These are phyloP conservation scores for Mycosphaerella sp. DNA, from an alignment of 2,329 filamentous ascomycete species.

Conservation along the genomic window DNA sequence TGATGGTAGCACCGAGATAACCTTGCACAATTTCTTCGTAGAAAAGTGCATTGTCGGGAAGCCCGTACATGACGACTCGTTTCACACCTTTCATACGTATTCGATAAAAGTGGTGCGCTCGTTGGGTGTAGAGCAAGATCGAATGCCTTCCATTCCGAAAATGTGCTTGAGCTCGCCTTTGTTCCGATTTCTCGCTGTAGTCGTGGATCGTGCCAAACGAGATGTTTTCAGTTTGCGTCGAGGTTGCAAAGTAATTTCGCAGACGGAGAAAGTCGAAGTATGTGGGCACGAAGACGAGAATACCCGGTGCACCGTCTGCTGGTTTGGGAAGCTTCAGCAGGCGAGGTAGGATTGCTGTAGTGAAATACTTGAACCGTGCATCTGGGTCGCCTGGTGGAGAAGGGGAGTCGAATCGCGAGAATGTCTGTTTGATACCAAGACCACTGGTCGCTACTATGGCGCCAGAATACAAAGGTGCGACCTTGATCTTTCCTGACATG, in stretches of 20 bases:
- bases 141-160: constrained; percentile 78
- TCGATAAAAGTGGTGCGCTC: constrained; percentile 95
- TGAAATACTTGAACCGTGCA: constrained; percentile 85
- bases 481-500: constrained; percentile 69
- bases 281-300: constrained; percentile 81
- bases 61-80: constrained; percentile 78
- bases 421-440: constrained; percentile 74
- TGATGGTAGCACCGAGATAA: constrained; percentile 52
- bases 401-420: constrained; percentile 72
- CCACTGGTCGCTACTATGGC: constrained; percentile 53
- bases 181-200: constrained; percentile 72
- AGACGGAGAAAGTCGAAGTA: constrained; percentile 94
- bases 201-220: constrained; percentile 82
- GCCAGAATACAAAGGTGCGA: constrained; percentile 59
- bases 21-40: constrained; percentile 70
- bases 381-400: constrained; percentile 74
- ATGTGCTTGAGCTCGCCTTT: constrained; percentile 77
- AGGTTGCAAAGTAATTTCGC: constrained; percentile 82
- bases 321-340: constrained; percentile 64
- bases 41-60: constrained; percentile 82
- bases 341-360: constrained; percentile 68
- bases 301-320: constrained; percentile 51
- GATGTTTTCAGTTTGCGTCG: constrained; percentile 50
- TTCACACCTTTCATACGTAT: constrained; percentile 75
- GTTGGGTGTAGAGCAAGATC: constrained; percentile 83